Base-by-base conservation (phyloP, 2,329 filamentous ascomycete genomes). In the Ophiostoma piceae region DNA sequence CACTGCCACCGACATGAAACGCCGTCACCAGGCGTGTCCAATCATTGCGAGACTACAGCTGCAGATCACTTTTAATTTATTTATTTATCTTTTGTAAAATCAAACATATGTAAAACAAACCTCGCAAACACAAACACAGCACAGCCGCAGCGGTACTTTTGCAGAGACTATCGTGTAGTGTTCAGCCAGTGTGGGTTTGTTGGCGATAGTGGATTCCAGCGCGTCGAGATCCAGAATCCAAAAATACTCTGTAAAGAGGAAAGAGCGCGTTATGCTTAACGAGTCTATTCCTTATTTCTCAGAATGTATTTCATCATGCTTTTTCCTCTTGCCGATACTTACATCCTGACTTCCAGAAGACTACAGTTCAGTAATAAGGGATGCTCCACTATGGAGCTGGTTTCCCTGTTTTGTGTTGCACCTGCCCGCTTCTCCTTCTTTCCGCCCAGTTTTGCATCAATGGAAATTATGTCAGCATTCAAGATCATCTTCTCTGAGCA, bases 381-480 rank as follows among this genome's bases (percentile, higher is more conserved):
- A 47, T 26, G 51, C 22, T 26, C 51, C 51, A 57, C 51, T 57
- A 57, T 57, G n/a, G 51, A 57, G 51, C 51, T 57, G 51, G 8
- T 57, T 57, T 57, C 51, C 51, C 22, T 57, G 51, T 57, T 57
- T 57, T 57, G 51, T 3, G n/a, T 57, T 22, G 51, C 22, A 29
- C 51, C 51, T 57, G 51, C 51, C 51, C 51, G 43, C 43, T 47
- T 47, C 43, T 47, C 16, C 43, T 47, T 57, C 51, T 57, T 57
- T 22, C 51, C 51, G 26, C 51, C 51, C 19, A 57, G 51, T 57
- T 57, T 26, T 57, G 51, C 26, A 57, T 57, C 51, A 12, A 4
- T 57, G 7, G 11, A 12, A 5, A 9, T 57, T 57, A 57, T 57
- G 51, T 57, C 26, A 57, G 51, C 51, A 12, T 22, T 14, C 51